Evolutionary conservation across 352 stramenopile genomes (phyloP).

Genomic region (Saprolegnia diclina): DNA sequence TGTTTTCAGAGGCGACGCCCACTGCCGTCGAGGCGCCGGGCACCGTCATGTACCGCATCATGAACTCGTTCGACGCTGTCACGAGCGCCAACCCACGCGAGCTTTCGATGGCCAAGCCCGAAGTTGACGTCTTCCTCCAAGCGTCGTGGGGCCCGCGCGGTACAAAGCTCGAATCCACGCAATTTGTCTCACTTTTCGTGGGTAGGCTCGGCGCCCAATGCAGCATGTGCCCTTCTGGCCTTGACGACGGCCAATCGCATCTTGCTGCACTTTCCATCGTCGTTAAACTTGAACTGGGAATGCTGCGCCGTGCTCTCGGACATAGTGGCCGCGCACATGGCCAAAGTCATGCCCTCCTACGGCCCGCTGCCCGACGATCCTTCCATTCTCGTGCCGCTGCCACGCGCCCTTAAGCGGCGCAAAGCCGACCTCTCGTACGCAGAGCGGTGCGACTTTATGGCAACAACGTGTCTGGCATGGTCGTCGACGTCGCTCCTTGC

Average conservation of each 20-base stretch:
- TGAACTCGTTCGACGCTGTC: constrained; percentile 32
- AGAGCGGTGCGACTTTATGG: constrained; percentile 48
- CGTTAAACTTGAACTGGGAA: constrained; percentile 75
- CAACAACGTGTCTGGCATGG: constrained; percentile 63
- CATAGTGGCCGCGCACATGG: constrained; percentile 55
- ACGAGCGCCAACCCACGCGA: constrained; percentile 63
- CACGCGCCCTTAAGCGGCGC: not conserved
- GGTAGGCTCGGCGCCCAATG: constrained; percentile 55
- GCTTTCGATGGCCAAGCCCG: constrained; percentile 72
- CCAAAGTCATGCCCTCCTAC: constrained; percentile 24
- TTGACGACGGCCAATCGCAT: constrained; percentile 54
- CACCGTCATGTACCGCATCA: constrained; percentile 52
- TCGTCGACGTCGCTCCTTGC: constrained; percentile 66
- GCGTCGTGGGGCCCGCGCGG: constrained; percentile 57
- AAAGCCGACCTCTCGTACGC: constrained; percentile 40
- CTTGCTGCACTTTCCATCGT: constrained; percentile 68
- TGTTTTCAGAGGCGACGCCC: not conserved
- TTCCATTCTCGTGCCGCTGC: not conserved
- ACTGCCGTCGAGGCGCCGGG: constrained; percentile 16
- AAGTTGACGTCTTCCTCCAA: constrained; percentile 48
- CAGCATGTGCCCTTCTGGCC: constrained; percentile 57
- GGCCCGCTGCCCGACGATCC: constrained; percentile 9
- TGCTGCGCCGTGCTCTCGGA: constrained; percentile 67
- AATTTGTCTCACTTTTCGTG: not conserved
- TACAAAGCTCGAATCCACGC: not conserved